phyloP scores from a whole-genome alignment of 2,329 filamentous ascomycete genomes.

The Fusarium xyrophilum region DNA sequence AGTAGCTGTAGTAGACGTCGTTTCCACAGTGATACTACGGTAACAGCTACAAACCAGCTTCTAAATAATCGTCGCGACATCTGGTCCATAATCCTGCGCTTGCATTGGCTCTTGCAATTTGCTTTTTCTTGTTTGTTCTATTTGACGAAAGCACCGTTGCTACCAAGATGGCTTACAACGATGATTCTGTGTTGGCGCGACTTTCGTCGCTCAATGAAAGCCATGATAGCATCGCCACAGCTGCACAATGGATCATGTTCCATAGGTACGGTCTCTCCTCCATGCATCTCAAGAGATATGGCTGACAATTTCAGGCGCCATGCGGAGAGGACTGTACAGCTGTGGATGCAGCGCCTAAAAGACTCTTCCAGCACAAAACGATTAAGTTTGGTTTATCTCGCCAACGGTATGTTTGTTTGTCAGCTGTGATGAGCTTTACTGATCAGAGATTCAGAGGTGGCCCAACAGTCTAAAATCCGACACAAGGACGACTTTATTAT shows the following conservation, averaged over 20 bases:
- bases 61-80: conserved; percentile 32
- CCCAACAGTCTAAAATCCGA: conserved; percentile 92
- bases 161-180: conserved; percentile 82
- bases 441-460: conserved; percentile 72
- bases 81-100: conserved; percentile 5
- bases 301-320: conserved; percentile 69
- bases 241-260: conserved; percentile 99
- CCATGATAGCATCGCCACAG: conserved; percentile 94
- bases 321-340: conserved; percentile 86
- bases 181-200: conserved; percentile 94
- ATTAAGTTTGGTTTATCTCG: conserved; percentile 90
- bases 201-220: conserved; percentile 95
- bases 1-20: conserved; percentile 42
- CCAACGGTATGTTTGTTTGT: conserved; percentile 72
- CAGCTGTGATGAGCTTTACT: neutral
- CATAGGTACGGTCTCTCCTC: conserved; percentile 71
- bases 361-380: conserved; percentile 86
- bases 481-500: conserved; percentile 91
- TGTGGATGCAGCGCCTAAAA: conserved; percentile 90
- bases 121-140: neutral
- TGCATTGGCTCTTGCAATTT: neutral
- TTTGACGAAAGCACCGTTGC: neutral
- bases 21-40: conserved; percentile 40
- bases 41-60: conserved; percentile 33
- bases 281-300: neutral